Base-by-base conservation (phyloP, 2,329 filamentous ascomycete species). In the Septoria petroselini region DNA sequence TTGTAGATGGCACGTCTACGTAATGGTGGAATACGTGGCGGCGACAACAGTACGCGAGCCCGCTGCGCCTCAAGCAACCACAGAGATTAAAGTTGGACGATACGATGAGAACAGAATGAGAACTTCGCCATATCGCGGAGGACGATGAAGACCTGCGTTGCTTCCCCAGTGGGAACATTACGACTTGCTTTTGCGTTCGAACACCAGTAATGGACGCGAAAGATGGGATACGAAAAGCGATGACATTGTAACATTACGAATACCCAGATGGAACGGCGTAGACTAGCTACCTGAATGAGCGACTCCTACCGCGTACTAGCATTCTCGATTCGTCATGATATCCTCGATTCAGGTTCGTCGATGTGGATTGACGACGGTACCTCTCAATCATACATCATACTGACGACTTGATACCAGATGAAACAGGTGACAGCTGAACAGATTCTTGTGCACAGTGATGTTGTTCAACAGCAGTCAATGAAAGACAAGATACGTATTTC, bases 161-260 rank as follows among this genome's bases (percentile, higher is more conserved):
- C 40, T 30, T 25, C 43, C 34, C 29, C 30, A 35, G 43, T 56
- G 62, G 53, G 62, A 60, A 47, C 68, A 67, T 34, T 66, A 64
- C 19, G 66, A 69, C 54, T 50, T 52, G 52, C 51, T 41, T 40
- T 35, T 35, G 51, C 41, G 46, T 43, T 44, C 37, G 42, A 49
- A 48, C 38, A 21, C 46, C 27, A 47, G 47, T 41, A 47, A 51
- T 48, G 51, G 30, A 50, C 23, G 41, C 18, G 35, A 47, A 47
- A 51, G 47, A 54, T 52, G 45, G 55, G 47, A 52, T 53, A 54
- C 50, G 49, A 57, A 49, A 52, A 58, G 51, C 48, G 39, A 52
- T 55, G 47, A 56, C 41, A 50, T 41, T 54, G 48, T 52, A 52
- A 47, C 34, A 47, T 48, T 52, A 54, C 35, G 50, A 52, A 57